Percentiles rank a stretch among this genome's conserved stretches.
These are phyloP conservation scores for Priceomyces medius DNA, from an alignment of 805 yeast genomes.

Conservation along the genomic window DNA sequence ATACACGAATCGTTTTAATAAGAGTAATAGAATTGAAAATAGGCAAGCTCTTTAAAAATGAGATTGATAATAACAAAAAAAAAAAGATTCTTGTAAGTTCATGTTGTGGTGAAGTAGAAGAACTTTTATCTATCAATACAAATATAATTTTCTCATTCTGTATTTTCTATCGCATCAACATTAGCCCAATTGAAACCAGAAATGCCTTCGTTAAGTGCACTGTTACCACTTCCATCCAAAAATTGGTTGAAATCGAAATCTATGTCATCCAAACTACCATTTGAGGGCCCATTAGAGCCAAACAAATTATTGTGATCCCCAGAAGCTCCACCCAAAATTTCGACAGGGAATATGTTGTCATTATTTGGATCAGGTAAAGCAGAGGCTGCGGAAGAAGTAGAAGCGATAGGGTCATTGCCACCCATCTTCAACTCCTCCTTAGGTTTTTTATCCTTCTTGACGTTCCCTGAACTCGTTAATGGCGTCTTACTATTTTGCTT, in stretches of 20 bases:
- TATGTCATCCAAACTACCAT: conserved; percentile 39
- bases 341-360: conserved; percentile 37
- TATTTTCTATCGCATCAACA: conserved; percentile 29
- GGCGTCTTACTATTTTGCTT: conserved; percentile 19
- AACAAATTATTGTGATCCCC: conserved; percentile 23
- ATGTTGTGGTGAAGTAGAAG: background rate
- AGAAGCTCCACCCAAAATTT: conserved; percentile 26
- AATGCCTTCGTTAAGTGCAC: conserved; percentile 32
- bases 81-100: background rate
- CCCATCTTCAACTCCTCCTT: conserved; percentile 25
- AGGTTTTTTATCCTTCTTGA: conserved; percentile 25
- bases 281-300: conserved; percentile 14
- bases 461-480: conserved; percentile 5
- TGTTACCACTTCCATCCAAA: conserved; percentile 35
- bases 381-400: conserved; percentile 5
- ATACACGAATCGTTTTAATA: background rate
- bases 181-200: conserved; percentile 41
- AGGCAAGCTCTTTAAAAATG: background rate
- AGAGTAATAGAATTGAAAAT: background rate
- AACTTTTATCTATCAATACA: background rate
- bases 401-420: conserved; percentile 14
- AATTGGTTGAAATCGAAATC: conserved; percentile 45
- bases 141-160: conserved; percentile 9
- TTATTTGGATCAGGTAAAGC: conserved; percentile 17
- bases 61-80: no score